Evolutionary conservation across 2,329 filamentous ascomycete genomes (phyloP).

Genomic region (Rhynchosporium agropyri): DNA sequence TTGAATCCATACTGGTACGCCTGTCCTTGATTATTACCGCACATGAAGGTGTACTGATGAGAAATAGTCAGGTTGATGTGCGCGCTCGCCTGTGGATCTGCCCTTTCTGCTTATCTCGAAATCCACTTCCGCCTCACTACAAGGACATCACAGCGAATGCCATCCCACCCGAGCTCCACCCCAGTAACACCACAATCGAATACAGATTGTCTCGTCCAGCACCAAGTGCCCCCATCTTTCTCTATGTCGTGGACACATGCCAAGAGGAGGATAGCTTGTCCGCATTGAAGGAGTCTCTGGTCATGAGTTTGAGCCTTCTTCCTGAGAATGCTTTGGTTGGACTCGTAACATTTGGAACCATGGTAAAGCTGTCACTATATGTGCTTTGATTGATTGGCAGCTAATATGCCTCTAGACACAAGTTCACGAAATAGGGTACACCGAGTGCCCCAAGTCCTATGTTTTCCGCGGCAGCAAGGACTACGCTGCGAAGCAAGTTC

Average conservation of each 20-base stretch:
- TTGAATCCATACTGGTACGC: constrained; percentile 94
- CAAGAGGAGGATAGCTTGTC: constrained; percentile 85
- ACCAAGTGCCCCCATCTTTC: constrained; percentile 83
- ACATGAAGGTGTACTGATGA: constrained; percentile 10
- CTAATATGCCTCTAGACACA: constrained; percentile 64
- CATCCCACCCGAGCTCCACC: constrained; percentile 82
- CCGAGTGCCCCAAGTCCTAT: constrained; percentile 97
- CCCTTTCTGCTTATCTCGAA: constrained; percentile 83
- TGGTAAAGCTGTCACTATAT: constrained; percentile 59
- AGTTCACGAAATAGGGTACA: constrained; percentile 97
- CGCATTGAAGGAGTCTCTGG: constrained; percentile 81
- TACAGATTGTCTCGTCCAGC: constrained; percentile 80
- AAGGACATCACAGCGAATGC: constrained; percentile 85
- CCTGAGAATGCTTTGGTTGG: constrained; percentile 82
- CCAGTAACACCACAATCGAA: constrained; percentile 85
- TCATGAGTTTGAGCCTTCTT: constrained; percentile 81
- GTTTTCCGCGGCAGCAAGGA: constrained; percentile 98
- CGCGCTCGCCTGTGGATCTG: constrained; percentile 86
- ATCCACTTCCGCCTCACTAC: constrained; percentile 82
- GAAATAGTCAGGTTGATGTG: constrained; percentile 74
- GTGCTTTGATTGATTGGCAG: constrained; percentile 13
- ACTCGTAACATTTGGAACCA: constrained; percentile 87
- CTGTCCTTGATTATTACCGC: background rate
- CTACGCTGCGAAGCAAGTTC: constrained; percentile 97
- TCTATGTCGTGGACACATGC: constrained; percentile 87